Evolutionary conservation across 2,329 filamentous ascomycete species (phyloP).

Genomic region (Colletotrichum kahawae): DNA sequence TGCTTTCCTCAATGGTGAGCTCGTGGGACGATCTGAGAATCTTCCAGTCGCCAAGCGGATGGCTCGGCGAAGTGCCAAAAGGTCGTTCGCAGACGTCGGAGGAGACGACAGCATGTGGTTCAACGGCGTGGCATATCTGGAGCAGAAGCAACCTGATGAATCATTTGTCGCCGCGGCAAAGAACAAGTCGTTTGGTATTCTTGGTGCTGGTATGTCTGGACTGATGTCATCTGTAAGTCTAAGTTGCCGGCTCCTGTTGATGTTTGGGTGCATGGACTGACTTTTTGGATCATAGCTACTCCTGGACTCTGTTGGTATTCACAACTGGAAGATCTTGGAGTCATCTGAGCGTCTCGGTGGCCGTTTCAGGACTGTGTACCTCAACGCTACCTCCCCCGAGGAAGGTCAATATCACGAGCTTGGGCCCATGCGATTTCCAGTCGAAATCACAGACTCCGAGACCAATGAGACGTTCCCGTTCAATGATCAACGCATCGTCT

Average conservation of each 20-base stretch:
- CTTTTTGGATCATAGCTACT: slow-evolving; percentile 30
- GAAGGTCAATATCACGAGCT: slow-evolving; percentile 39
- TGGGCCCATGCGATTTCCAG: slow-evolving; percentile 49
- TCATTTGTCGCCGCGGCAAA: slow-evolving; percentile 25
- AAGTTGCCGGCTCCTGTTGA: background rate
- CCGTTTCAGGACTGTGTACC: slow-evolving; percentile 45
- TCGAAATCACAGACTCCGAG: slow-evolving; percentile 41
- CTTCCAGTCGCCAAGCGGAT: slow-evolving; percentile 9
- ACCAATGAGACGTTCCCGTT: slow-evolving; percentile 46
- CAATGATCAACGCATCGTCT: slow-evolving; percentile 46
- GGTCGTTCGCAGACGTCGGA: slow-evolving; percentile 19
- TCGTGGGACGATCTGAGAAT: slow-evolving; percentile 24
- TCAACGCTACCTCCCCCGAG: slow-evolving; percentile 37
- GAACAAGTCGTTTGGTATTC: slow-evolving; percentile 32
- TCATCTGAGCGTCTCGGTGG: slow-evolving; percentile 45
- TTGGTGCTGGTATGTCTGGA: slow-evolving; percentile 43
- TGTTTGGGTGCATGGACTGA: background rate
- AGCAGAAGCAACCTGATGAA: slow-evolving; percentile 28
- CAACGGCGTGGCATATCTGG: slow-evolving; percentile 28
- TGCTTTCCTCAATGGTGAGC: slow-evolving; percentile 25
- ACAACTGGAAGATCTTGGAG: slow-evolving; percentile 50
- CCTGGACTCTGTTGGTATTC: slow-evolving; percentile 47
- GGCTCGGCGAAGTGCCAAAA: background rate
- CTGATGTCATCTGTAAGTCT: slow-evolving; percentile 29
- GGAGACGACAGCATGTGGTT: slow-evolving; percentile 27